Evolutionary conservation across 164 flowering plant species (phyloP), one percentile per base, ranked within the genome.

Genomic region (Pachysandra terminalis): DNA sequence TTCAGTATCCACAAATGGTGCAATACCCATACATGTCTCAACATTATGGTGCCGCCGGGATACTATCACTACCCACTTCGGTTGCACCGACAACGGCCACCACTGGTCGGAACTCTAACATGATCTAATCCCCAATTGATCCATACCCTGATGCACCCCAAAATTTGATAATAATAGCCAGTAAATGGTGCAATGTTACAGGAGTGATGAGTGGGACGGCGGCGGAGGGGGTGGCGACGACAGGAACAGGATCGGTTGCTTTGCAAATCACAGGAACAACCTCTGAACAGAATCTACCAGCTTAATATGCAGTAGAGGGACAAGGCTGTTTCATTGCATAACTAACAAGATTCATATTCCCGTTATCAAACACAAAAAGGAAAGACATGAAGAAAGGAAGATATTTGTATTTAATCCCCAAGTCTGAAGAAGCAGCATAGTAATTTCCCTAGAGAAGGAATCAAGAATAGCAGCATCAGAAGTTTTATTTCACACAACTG

Each of bases 21-120:
- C 92, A 81, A 56, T 79, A 82, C 72, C 88, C 84, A 3, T 82
- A 75, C 66, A 17, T 80, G 74, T 80, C 85, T 32, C 88, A 83
- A 66, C 84, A 75, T 0, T 76, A 61, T 24, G 70, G 68, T 53
- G 61, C 86, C 10, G n/a, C 77, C 0, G 87, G 84, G 52, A 77
- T 85, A 59, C 75, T 82, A 21, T 83, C 89, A 5, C 82, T 83
- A 71, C 86, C 91, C 67, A 66, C 80, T 25, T 74, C 84, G 5
- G 64, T 35, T 62, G 59, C 84, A n/a, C 28, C 70, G 6, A 16
- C 51, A 15, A 13, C 76, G 24, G 60, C 77, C 40, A 45, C 27
- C 59, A 40, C 76, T 59, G 80, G 80, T 70, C 26, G 17, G 65
- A 55, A 48, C 7, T 67, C 68, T 35, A 64, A 37, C 62, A 48